These are phyloP conservation scores for Amanita inopinata DNA, from an alignment of 768 basidiomycete species.

Conservation along the genomic window DNA sequence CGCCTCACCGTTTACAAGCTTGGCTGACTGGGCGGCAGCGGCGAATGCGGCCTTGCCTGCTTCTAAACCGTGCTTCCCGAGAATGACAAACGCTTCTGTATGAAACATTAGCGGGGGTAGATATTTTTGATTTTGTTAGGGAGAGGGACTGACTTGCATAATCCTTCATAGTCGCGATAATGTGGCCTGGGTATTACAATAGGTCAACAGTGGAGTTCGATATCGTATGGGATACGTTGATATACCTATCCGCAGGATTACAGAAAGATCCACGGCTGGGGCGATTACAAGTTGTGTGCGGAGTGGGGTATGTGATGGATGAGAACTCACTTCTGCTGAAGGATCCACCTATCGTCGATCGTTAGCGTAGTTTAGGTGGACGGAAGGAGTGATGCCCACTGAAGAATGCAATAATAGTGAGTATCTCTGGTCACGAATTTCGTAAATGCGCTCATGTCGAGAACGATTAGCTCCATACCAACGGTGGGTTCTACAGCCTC, in stretches of 20 bases:
- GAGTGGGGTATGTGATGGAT: no score
- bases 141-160: constrained; percentile 3
- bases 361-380: not conserved
- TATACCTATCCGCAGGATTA: constrained; percentile 1
- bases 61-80: constrained; percentile 3
- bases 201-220: not conserved
- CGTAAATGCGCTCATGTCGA: no score
- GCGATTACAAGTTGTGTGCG: not conserved
- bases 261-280: not conserved
- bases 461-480: not conserved
- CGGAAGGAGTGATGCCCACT: not conserved
- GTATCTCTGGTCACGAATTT: not conserved
- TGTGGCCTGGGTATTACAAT: not conserved
- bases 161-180: constrained; percentile 7
- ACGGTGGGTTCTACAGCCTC: constrained; percentile 1
- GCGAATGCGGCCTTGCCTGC: constrained; percentile 4
- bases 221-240: no score
- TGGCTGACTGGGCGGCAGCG: not conserved
- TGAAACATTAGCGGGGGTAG: not conserved
- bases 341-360: not conserved
- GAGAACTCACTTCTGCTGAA: not conserved
- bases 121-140: no score
- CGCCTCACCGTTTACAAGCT: constrained; percentile 3
- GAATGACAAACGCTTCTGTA: constrained; percentile 7
- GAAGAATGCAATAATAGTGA: not conserved